These are phyloP conservation scores for Spatholobus suberectus DNA, from an alignment of 306 rosid species.

Conservation along the genomic window DNA sequence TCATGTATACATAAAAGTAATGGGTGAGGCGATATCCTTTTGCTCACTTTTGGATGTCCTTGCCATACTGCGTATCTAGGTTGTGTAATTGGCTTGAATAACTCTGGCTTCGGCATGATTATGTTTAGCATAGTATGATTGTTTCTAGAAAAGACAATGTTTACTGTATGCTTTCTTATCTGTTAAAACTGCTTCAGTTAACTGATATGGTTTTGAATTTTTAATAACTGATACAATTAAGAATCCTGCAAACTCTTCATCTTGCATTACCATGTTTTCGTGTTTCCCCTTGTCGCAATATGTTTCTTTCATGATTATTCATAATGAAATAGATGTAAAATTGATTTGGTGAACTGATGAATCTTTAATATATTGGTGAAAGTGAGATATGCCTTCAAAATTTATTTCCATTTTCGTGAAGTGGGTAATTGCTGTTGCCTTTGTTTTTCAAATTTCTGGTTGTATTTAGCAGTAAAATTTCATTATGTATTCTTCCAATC, in stretches of 20 bases:
- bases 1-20: background rate
- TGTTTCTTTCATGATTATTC: conserved; percentile 20
- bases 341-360: conserved; percentile 14
- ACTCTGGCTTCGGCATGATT: conserved; percentile 19
- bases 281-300: background rate
- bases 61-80: background rate
- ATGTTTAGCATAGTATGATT: conserved; percentile 11
- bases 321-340: background rate
- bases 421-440: conserved; percentile 7
- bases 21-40: background rate
- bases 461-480: background rate
- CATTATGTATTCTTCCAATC: conserved; percentile 18
- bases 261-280: conserved; percentile 19
- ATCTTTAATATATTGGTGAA: conserved; percentile 10
- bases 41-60: conserved; percentile 19
- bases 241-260: conserved; percentile 18
- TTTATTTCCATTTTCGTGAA: conserved; percentile 19
- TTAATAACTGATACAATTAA: background rate
- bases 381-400: conserved; percentile 18
- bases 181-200: conserved; percentile 20
- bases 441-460: background rate
- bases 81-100: conserved; percentile 13
- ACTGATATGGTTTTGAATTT: conserved; percentile 20
- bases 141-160: conserved; percentile 6
- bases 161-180: background rate